Evolutionary conservation across 1,284 basidiomycete genomes (phyloP), one percentile per base, ranked within the genome.

Genomic region (Ceratobasidium sp.): DNA sequence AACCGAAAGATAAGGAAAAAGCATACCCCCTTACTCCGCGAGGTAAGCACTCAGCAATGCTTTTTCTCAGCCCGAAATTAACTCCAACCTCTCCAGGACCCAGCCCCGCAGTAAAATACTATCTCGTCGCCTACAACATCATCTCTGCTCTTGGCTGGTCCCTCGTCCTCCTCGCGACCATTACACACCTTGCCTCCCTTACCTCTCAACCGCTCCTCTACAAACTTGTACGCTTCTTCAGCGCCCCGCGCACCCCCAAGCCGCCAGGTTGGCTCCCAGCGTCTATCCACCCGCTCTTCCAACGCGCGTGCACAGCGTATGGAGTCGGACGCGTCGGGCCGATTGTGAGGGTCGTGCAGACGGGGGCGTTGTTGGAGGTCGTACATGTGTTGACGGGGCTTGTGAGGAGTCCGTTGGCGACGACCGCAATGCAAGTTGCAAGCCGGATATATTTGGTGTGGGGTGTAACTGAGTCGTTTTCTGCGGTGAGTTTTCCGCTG

Each of bases 371-470:
- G 0, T 83, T 98, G 56, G 96, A 98, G 81, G 87, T 97, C 31
- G 77, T 93, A 0, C 98, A 99, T 81, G 89, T 91, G 49, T 82
- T 91, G 8, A 79, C 95, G 8, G 91, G 95, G 0, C 90, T 90
- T 85, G 98, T 99, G n/a, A 85, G 91, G 63, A 92, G 90, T 74
- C 90, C 94, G 1, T 82, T 96, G n/a, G 85, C 84, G 7, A 98
- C 96, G 0, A 95, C 95, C 0, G 83, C 85, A 1, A 88, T 92
- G 79, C 97, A 99, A 84, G 96, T 99, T 61, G 87, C 90, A 0
- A 95, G 93, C 77, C 85, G 97, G 53, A 84, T 98, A 14, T 91
- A 92, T 81, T 85, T 96, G 68, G 91, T 98, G 0, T 98, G 95
- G 95, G 93, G 89, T 11, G 86, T 96, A 68, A 87, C 89, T 1